Base-by-base conservation (phyloP, 78 protist species). In the Bigelowiella natans region DNA sequence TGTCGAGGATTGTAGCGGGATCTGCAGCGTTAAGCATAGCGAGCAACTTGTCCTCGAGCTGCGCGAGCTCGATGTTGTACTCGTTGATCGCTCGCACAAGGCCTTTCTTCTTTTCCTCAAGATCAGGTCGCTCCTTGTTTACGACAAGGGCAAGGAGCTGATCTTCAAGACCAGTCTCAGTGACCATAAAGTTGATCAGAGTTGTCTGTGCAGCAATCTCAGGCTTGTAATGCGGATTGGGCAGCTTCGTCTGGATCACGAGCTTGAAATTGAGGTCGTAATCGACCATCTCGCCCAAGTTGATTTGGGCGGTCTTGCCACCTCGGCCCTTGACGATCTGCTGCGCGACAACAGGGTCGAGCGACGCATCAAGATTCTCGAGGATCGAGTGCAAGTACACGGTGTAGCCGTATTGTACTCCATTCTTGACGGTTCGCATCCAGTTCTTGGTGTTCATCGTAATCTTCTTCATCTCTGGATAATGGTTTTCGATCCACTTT, bases 81-180 rank as follows among this genome's bases (percentile, higher is more conserved):
- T 90, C 94, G 93, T 95, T 96, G 92, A 92, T 92, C 51, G 93
- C 85, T 37, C 36, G 2, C 29, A 94, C 63, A 36, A 97, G 93
- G 36, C 82, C 86, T 7, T 88, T 39, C 36, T 89, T 38, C 73
- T 31, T 31, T 39, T 82, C 90, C 88, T 95, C 97, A 28, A 97
- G 90, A 34, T 97, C 97, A 0, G 96, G 96, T 7, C 93, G 90
- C 90, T 97, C 98, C 37, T 93, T 36, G 18, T 93, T 89, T 31
- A 97, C 97, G 82, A 97, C 97, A 1, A 64, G 38, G 1, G 95
- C 96, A 0, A 97, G 94, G 36, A 97, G 93, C 91, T 97, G 98
- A 89, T 97, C 98, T 89, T 96, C 98, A 28, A 96, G 93, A 1
- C 97, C 97, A 1, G 92, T 94, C 36, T 85, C 91, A 3, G 98